Conservation (phyloP, 2,329 filamentous ascomycete genomes). For the Cercospora nicotianae region DNA sequence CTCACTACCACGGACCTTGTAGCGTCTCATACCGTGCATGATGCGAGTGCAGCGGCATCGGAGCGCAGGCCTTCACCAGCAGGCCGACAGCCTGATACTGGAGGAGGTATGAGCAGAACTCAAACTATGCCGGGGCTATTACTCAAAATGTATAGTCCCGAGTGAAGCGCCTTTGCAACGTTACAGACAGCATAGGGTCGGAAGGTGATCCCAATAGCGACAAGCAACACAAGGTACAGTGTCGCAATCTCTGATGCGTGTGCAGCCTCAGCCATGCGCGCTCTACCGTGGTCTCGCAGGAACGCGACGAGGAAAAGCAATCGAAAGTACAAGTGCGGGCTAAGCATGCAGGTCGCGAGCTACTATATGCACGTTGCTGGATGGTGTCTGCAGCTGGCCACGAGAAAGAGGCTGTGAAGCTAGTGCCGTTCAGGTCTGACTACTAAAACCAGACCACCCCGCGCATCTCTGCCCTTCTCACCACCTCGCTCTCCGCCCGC, state of each 20-base stretch:
- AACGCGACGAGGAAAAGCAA: conserved; percentile 24
- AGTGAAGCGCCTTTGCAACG: conserved; percentile 23
- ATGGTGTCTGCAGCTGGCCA: conserved; percentile 30
- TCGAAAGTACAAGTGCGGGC: conserved; percentile 19
- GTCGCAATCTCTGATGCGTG: conserved; percentile 27
- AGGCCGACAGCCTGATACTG: background rate
- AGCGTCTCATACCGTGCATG: conserved; percentile 20
- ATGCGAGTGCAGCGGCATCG: background rate
- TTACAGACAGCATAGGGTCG: conserved; percentile 21
- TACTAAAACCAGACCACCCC: conserved; percentile 22
- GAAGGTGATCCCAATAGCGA: conserved; percentile 24
- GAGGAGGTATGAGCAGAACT: conserved; percentile 6
- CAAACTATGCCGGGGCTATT: conserved; percentile 26
- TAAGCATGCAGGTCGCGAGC: conserved; percentile 29
- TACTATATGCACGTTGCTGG: conserved; percentile 30
- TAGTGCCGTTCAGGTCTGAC: conserved; percentile 19
- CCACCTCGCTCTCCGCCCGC: conserved; percentile 28
- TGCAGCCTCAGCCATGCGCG: conserved; percentile 7
- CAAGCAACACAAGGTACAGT: conserved; percentile 15
- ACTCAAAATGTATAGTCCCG: conserved; percentile 22
- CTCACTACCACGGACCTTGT: conserved; percentile 9
- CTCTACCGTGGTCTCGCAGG: conserved; percentile 17
- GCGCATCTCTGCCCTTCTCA: conserved; percentile 19
- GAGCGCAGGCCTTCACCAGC: background rate
- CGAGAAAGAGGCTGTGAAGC: conserved; percentile 27